phyloP scores from a whole-genome alignment of 208 protist species.

The Naegleria fowleri region DNA sequence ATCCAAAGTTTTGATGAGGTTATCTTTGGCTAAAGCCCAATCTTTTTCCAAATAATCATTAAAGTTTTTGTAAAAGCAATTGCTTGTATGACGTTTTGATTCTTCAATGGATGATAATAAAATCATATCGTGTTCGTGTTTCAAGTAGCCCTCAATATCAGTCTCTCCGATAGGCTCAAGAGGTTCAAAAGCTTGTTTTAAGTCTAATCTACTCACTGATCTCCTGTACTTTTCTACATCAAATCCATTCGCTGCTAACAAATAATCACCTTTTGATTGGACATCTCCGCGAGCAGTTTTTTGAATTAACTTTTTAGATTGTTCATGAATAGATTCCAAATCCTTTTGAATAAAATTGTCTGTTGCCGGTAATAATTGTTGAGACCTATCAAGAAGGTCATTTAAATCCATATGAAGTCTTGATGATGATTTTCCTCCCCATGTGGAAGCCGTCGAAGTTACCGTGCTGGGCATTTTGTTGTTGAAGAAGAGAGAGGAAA shows the following conservation, averaged over 20 bases:
- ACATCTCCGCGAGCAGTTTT: background rate
- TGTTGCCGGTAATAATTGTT: background rate
- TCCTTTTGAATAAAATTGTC: conserved; percentile 14
- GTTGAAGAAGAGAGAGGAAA: no score
- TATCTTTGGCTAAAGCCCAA: background rate
- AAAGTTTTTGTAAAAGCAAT: conserved; percentile 20
- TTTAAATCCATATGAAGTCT: background rate
- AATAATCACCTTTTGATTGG: background rate
- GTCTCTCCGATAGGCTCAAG: background rate
- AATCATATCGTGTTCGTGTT: conserved; percentile 17
- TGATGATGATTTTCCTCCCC: background rate
- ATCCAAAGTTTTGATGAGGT: background rate
- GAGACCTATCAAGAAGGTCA: background rate
- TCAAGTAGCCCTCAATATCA: conserved; percentile 20
- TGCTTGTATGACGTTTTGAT: conserved; percentile 1
- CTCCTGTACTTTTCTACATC: conserved; percentile 15
- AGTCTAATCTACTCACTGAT: background rate
- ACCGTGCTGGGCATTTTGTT: background rate
- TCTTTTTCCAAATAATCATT: background rate
- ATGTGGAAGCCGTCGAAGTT: background rate
- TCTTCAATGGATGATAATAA: background rate
- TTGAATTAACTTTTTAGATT: conserved; percentile 8
- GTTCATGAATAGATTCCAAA: conserved; percentile 20
- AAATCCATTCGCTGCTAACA: background rate
- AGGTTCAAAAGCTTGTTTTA: background rate